Conservation (phyloP, 2,329 filamentous ascomycete genomes). For the Lachnellula hyalina region DNA sequence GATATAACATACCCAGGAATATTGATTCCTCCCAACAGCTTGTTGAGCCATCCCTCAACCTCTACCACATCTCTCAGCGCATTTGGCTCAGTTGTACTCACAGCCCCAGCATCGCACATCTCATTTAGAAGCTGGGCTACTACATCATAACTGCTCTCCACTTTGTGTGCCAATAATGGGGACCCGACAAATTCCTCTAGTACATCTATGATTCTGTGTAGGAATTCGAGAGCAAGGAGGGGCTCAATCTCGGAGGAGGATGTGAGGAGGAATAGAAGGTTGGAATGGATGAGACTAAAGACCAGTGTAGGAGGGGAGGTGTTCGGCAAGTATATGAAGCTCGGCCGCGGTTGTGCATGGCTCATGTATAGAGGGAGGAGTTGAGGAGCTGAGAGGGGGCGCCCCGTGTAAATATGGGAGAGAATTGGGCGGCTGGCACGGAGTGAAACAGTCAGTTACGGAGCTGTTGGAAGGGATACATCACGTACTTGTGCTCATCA, state of each 20-base stretch:
- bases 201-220: conserved; percentile 87
- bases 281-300: conserved; percentile 82
- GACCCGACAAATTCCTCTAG: conserved; percentile 92
- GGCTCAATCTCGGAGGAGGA: conserved; percentile 85
- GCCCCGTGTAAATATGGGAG: conserved; percentile 80
- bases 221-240: conserved; percentile 84
- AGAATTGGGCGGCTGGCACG: conserved; percentile 72
- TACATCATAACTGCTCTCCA: conserved; percentile 88
- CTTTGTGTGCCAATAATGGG: conserved; percentile 77
- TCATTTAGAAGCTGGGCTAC: conserved; percentile 88
- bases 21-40: conserved; percentile 80
- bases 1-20: conserved; percentile 60
- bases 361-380: conserved; percentile 84
- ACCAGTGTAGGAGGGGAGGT: conserved; percentile 81
- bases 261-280: conserved; percentile 79
- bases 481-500: conserved; percentile 81
- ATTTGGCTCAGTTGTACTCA: conserved; percentile 89
- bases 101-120: conserved; percentile 91
- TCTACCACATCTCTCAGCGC: conserved; percentile 87
- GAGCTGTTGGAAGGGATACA: conserved; percentile 7
- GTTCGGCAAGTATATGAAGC: conserved; percentile 77
- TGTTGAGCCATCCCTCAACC: conserved; percentile 84
- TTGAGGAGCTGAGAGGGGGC: conserved; percentile 69
- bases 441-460: conserved; percentile 19
- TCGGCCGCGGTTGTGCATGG: conserved; percentile 74